Evolutionary conservation across 805 yeast species (phyloP), one percentile per base, ranked within the genome.

Genomic region (Lachancea mirantina): DNA sequence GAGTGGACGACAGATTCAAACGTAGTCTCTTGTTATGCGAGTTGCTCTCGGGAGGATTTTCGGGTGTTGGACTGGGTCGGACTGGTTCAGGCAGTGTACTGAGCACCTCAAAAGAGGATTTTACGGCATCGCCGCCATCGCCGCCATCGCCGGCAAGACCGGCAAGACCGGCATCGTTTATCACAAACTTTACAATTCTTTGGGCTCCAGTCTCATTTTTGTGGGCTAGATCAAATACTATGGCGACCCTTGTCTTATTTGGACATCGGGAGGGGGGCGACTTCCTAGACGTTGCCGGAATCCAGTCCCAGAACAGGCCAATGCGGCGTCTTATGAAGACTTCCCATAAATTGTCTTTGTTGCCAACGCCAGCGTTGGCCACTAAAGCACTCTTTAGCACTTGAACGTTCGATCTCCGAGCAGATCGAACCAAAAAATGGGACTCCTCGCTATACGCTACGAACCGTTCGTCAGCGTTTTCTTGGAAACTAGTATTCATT

Each of bases 291-390:
- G 11, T 8, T 22, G 23, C 17, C 22, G 21, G 9, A 23, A 37
- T 35, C 59, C 59, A 55, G 19, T 48, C 49, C 51, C 57, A 47
- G 29, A 49, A 49, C 10, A 55, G 8, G 3, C 55, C 59, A 8
- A 55, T 47, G 21, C 53, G 38, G 19, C 38, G 30, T 23, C 39
- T 45, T 4, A 55, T 27, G 26, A 54, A 54, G 9, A 45, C 47
- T 30, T 52, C 57, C 61, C 61, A 55, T 14, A 41, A 34, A 9
- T 45, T 42, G 23, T 55, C 59, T 17, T 47, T 43, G 23, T 39
- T 33, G 5, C 61, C 61, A 30, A 49, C 42, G 8, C 55, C 61
- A 3, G 42, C 32, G 34, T 52, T 50, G 5, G 59, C 59, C 6
- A 47, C 42, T n/a, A 55, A 33, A 5, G 49, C 49, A 34, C 59